Percentiles rank a stretch among this genome's conserved stretches.
Evolutionary conservation across 495 filamentous ascomycete species (phyloP).

Genomic region (Rostrohypoxylon terebratum): DNA sequence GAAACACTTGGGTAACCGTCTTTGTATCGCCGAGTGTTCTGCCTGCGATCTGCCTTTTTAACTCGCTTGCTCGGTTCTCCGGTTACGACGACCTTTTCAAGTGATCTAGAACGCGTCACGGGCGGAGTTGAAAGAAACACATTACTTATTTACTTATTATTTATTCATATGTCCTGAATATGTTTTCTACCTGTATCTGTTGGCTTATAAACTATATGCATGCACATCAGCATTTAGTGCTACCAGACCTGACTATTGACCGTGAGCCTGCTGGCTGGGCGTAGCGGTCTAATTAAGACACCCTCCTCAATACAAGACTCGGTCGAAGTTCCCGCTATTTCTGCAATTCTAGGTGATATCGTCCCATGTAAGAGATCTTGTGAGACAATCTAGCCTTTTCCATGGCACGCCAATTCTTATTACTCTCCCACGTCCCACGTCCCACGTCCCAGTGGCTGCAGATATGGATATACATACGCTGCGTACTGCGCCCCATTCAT

Average conservation of each 20-base stretch:
- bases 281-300: slow-evolving; percentile 20
- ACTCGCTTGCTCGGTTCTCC: neutral
- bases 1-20: neutral
- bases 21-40: neutral
- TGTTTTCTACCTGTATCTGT: slow-evolving; percentile 6
- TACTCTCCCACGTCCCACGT: slow-evolving; percentile 30
- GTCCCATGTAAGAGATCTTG: slow-evolving; percentile 13
- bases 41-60: neutral
- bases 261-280: slow-evolving; percentile 33
- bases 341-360: slow-evolving; percentile 8
- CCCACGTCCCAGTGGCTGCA: slow-evolving; percentile 12
- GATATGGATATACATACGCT: slow-evolving; percentile 20
- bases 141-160: neutral
- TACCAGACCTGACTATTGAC: slow-evolving; percentile 25
- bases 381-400: slow-evolving; percentile 21
- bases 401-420: slow-evolving; percentile 19
- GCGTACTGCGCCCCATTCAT: slow-evolving; percentile 40
- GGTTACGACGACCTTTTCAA: neutral
- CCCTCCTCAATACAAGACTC: slow-evolving; percentile 6
- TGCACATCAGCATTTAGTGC: slow-evolving; percentile 39
- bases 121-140: slow-evolving; percentile 32
- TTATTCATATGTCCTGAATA: slow-evolving; percentile 24
- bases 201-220: slow-evolving; percentile 26
- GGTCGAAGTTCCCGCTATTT: slow-evolving; percentile 10
- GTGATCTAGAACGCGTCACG: slow-evolving; percentile 23